Evolutionary conservation across 176 grass and related monocot species (phyloP).

Genomic region (Musa beccarii): DNA sequence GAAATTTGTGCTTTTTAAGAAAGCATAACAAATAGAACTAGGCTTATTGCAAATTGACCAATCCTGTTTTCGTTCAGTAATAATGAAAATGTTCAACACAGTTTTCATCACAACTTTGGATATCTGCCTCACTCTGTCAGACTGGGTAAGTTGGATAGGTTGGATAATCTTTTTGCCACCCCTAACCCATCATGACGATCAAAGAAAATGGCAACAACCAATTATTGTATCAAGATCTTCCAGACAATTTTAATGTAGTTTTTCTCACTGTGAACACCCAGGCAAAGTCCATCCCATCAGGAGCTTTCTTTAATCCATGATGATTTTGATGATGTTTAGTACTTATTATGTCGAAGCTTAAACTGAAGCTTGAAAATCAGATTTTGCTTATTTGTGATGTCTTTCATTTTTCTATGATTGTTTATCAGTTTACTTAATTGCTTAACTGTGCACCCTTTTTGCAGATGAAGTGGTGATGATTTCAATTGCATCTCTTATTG

Average conservation of each 20-base stretch:
- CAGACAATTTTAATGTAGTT: neutral
- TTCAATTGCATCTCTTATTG: slow-evolving; percentile 68
- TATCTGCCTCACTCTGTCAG: no score
- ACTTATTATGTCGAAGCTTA: neutral
- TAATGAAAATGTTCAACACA: no score
- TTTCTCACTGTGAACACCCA: neutral
- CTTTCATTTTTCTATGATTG: neutral
- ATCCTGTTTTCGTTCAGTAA: neutral
- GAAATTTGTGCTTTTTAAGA: no score
- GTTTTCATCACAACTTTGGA: no score
- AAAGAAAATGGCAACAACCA: neutral
- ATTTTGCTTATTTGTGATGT: no score
- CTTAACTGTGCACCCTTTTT: slow-evolving; percentile 10
- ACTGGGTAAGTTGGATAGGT: neutral
- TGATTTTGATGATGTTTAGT: neutral
- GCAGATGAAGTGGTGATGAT: slow-evolving; percentile 98
- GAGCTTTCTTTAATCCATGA: neutral
- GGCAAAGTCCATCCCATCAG: neutral
- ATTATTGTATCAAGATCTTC: neutral
- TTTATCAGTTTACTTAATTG: slow-evolving; percentile 5
- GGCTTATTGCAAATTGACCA: neutral
- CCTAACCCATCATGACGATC: neutral
- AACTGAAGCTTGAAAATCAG: neutral
- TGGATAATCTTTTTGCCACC: no score
- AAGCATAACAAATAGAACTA: neutral